phyloP scores from a whole-genome alignment of 805 yeast species.

The Wickerhamiella lipophila region DNA sequence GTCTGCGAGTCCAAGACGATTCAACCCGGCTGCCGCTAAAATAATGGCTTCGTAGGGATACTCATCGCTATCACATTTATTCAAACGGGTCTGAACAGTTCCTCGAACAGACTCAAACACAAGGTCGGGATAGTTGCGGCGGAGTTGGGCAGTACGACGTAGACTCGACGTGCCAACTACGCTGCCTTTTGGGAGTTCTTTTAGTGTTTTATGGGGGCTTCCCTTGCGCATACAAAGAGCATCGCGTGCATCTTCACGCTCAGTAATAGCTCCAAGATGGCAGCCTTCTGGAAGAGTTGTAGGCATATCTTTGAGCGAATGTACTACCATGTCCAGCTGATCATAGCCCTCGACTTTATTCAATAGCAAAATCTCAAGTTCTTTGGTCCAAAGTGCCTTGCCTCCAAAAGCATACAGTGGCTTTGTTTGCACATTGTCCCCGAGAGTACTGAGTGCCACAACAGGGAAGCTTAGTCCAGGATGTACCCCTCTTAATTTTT shows the following conservation, averaged over 20 bases:
- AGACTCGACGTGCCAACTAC: slow-evolving; percentile 92
- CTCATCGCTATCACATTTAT: slow-evolving; percentile 62
- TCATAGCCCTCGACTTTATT: slow-evolving; percentile 47
- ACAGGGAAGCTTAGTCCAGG: slow-evolving; percentile 64
- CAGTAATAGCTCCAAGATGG: slow-evolving; percentile 72
- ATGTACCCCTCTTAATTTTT: slow-evolving; percentile 41
- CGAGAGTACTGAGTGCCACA: slow-evolving; percentile 70
- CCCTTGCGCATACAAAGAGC: slow-evolving; percentile 65
- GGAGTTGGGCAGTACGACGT: slow-evolving; percentile 82
- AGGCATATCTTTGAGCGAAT: slow-evolving; percentile 84
- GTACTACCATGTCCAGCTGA: slow-evolving; percentile 78
- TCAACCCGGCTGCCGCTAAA: slow-evolving; percentile 85
- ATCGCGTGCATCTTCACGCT: slow-evolving; percentile 88
- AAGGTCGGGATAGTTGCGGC: slow-evolving; percentile 63
- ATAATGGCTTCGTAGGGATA: slow-evolving; percentile 60
- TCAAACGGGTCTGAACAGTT: slow-evolving; percentile 62
- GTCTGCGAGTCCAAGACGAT: slow-evolving; percentile 55
- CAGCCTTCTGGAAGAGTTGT: slow-evolving; percentile 82
- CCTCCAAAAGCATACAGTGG: slow-evolving; percentile 95
- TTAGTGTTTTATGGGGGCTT: slow-evolving; percentile 49
- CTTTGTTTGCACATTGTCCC: slow-evolving; percentile 73
- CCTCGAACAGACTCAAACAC: slow-evolving; percentile 81
- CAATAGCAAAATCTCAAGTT: slow-evolving; percentile 66
- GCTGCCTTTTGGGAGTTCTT: slow-evolving; percentile 71
- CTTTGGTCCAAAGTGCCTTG: slow-evolving; percentile 92